Evolutionary conservation across 2,329 filamentous ascomycete genomes (phyloP), one percentile per base, ranked within the genome.

Genomic region (Leptographium galeiforme): DNA sequence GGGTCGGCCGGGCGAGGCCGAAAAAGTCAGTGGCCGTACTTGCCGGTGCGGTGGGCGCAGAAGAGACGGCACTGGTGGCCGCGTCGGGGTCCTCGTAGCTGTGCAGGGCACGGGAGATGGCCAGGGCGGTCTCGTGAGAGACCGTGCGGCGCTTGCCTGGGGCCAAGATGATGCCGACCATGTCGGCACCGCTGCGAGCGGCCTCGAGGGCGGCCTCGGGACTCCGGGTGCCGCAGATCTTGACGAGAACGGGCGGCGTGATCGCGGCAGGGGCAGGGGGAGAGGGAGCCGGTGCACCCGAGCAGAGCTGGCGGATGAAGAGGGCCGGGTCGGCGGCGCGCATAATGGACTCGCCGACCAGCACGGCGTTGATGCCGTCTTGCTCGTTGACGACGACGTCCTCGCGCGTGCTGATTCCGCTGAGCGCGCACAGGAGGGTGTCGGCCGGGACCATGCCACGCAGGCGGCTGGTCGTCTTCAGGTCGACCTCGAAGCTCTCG

Each of bases 291-390:
- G 66, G 61, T 14, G 65, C 65, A 50, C 79, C 76, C 41, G 87
- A 84, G 60, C 95, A 87, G 30, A 98, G 79, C 61, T 90, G 78
- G 38, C 80, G 77, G 63, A 97, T 94, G 70, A 98, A 98, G 25
- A 76, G 72, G 25, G 82, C 78, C 12, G 89, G 89, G 63, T 97
- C 81, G 12, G 84, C 77, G 2, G 93, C 90, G 56, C 89, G 82
- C 91, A 98, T 97, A 59, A 98, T 81, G 51, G 94, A 88, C 68
- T 98, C 93, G 16, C 93, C 93, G 8, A 98, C 91, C 6, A 98
- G 78, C 13, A 98, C 85, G 50, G 91, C 93, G 60, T 90, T 88
- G 49, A 98, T 89, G 19, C 91, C 90, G 61, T 94, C 90, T 56
- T 83, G 83, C 65, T 88, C 84, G 67, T 95, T 96, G 57, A 87